These are phyloP conservation scores for Ampelocalamus luodianensis DNA, from an alignment of 176 grass and related monocot genomes.

Conservation along the genomic window DNA sequence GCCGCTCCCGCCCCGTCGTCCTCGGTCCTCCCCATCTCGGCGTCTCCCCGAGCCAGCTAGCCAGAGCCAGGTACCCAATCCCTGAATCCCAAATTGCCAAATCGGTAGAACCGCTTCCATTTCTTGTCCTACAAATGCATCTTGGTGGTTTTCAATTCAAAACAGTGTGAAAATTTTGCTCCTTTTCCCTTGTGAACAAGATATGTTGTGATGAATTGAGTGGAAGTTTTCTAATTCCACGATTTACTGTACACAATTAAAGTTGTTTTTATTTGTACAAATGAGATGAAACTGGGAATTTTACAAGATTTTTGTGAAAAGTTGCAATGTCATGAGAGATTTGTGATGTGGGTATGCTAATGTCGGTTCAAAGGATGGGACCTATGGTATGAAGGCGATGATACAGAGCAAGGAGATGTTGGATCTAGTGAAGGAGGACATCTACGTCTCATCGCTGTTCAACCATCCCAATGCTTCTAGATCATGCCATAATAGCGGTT, in stretches of 20 bases:
- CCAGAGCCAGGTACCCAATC: too few species aligned
- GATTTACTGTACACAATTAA: neutral
- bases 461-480: slow-evolving; percentile 84
- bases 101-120: neutral
- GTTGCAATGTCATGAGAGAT: too few species aligned
- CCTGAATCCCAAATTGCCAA: too few species aligned
- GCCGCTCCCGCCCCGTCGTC: too few species aligned
- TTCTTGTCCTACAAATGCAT: neutral
- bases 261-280: neutral
- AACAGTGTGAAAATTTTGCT: neutral
- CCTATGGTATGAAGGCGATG: too few species aligned
- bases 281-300: neutral
- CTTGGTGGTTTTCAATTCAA: neutral
- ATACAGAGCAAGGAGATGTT: too few species aligned
- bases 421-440: too few species aligned
- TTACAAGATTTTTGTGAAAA: too few species aligned
- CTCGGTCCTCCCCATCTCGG: too few species aligned
- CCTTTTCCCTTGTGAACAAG: neutral
- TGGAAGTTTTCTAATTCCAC: neutral
- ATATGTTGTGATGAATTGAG: neutral
- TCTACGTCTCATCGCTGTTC: slow-evolving; percentile 57
- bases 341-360: too few species aligned
- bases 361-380: too few species aligned
- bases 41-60: too few species aligned
- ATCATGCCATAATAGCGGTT: slow-evolving; percentile 76